Evolutionary conservation across 305 asterid species (phyloP).

Genomic region (Solanum hybrid): DNA sequence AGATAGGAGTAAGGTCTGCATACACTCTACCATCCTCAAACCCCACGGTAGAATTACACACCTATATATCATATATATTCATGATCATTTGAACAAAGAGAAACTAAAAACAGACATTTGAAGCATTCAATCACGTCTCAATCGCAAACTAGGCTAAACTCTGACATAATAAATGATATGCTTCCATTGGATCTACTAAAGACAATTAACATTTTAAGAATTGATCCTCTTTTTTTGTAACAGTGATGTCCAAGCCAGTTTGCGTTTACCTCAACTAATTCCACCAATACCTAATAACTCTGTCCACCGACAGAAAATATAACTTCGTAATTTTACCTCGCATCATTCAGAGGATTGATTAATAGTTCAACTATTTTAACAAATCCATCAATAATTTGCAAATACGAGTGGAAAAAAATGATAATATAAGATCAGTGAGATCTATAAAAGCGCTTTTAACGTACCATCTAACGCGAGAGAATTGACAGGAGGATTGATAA

Average conservation of each 20-base stretch:
- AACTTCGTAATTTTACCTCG: background rate
- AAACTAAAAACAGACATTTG: background rate
- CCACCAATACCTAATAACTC: background rate
- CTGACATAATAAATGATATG: no score
- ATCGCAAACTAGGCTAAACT: background rate
- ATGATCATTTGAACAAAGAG: background rate
- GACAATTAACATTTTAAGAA: background rate
- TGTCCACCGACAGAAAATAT: background rate
- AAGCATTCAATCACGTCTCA: background rate
- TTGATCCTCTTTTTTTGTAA: background rate
- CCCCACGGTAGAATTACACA: background rate
- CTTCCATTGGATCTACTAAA: background rate
- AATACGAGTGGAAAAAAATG: background rate
- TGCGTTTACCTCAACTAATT: background rate
- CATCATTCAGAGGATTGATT: background rate
- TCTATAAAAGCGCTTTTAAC: background rate
- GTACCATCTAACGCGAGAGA: conserved; percentile 91
- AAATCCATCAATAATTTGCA: background rate
- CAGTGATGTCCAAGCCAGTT: background rate
- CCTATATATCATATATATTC: background rate
- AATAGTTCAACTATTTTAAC: background rate
- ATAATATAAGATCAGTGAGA: conserved; percentile 1
- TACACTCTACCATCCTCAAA: background rate
- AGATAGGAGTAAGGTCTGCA: background rate
- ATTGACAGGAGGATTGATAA: conserved; percentile 95